Conservation (phyloP, 352 stramenopile species). For the Pythium dissimile region DNA sequence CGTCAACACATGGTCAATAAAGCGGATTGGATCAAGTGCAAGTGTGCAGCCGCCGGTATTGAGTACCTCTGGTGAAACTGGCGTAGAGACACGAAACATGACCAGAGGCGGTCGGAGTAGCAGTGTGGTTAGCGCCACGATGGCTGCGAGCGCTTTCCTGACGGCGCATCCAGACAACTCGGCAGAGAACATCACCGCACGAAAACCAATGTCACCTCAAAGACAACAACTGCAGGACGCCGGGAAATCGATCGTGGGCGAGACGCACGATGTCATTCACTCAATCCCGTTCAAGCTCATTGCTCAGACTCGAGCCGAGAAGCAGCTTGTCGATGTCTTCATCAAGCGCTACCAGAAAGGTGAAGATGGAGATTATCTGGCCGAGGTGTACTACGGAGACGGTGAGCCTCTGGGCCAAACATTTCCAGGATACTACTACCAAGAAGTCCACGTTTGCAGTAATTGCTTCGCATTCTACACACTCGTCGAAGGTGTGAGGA, state of each 20-base stretch:
- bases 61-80: neutral
- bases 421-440: conserved; percentile 84
- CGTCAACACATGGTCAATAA: conserved; percentile 33
- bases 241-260: neutral
- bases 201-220: conserved; percentile 37
- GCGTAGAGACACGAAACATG: neutral
- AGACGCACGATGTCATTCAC: conserved; percentile 9
- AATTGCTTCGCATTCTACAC: conserved; percentile 84
- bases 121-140: conserved; percentile 48
- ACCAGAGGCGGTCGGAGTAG: conserved; percentile 30
- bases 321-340: conserved; percentile 75
- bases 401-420: conserved; percentile 66
- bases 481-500: conserved; percentile 69
- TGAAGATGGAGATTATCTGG: conserved; percentile 75
- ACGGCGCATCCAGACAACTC: conserved; percentile 33
- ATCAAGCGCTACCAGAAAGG: conserved; percentile 70
- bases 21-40: conserved; percentile 23
- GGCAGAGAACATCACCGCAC: conserved; percentile 10
- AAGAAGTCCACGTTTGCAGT: conserved; percentile 68
- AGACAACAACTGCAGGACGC: conserved; percentile 26
- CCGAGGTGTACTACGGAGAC: conserved; percentile 71
- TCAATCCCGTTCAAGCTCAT: conserved; percentile 82
- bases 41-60: neutral
- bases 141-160: conserved; percentile 52
- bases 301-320: conserved; percentile 72